Evolutionary conservation across 495 filamentous ascomycete genomes (phyloP).

Genomic region (Aspergillus cristatus): DNA sequence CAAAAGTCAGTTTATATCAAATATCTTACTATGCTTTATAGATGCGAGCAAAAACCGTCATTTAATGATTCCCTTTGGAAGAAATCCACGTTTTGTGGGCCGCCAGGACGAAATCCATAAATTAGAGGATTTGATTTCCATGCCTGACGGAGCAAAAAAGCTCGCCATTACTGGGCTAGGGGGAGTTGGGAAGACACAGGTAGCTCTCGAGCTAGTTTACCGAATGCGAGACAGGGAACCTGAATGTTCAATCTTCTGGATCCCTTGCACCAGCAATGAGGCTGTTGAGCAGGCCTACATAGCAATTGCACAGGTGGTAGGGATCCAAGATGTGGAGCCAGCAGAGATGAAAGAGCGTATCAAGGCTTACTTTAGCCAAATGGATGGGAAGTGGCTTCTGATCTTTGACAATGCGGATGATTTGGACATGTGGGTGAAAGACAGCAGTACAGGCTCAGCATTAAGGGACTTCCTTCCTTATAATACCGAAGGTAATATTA

Average conservation of each 20-base stretch:
- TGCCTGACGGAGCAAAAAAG: neutral
- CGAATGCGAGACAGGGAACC: conserved; percentile 23
- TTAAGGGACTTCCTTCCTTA: conserved; percentile 17
- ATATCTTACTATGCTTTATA: too few species aligned
- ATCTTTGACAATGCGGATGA: conserved; percentile 37
- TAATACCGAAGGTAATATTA: conserved; percentile 19
- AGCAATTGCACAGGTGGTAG: conserved; percentile 23
- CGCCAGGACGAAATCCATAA: neutral
- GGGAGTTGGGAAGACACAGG: conserved; percentile 43
- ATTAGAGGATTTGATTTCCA: conserved; percentile 5
- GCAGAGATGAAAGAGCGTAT: conserved; percentile 19
- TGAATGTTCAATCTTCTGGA: conserved; percentile 43
- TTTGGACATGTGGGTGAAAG: conserved; percentile 23
- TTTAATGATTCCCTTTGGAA: conserved; percentile 2
- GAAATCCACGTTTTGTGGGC: conserved; percentile 1
- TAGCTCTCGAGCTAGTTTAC: conserved; percentile 40
- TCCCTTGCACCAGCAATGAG: conserved; percentile 29
- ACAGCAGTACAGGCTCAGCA: neutral
- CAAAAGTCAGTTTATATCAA: too few species aligned
- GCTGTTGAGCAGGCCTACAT: conserved; percentile 36
- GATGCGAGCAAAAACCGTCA: too few species aligned
- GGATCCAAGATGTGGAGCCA: conserved; percentile 11
- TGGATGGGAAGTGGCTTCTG: conserved; percentile 24
- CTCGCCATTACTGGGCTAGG: conserved; percentile 34
- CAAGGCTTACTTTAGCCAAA: conserved; percentile 18